Conservation (phyloP, 2,329 filamentous ascomycete species). For the Penicillium thymicola region DNA sequence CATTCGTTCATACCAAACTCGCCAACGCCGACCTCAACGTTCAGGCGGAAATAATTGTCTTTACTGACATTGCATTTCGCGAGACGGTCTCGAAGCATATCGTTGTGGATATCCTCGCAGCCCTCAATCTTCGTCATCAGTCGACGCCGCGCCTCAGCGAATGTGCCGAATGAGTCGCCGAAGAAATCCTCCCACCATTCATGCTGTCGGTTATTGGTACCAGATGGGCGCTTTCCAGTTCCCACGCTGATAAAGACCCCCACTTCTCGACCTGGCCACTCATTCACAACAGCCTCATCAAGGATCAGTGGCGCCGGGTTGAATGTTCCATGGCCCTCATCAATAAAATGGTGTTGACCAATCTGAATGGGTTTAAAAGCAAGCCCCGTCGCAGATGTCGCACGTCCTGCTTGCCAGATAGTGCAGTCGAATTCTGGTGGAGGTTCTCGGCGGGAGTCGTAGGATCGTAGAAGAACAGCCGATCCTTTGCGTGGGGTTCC, state of each 20-base stretch:
- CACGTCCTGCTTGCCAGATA: constrained; percentile 94
- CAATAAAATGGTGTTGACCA: constrained; percentile 88
- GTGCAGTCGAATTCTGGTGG: constrained; percentile 89
- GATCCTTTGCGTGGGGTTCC: constrained; percentile 67
- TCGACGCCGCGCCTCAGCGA: constrained; percentile 80
- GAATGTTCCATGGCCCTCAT: constrained; percentile 87
- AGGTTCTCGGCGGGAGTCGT: constrained; percentile 90
- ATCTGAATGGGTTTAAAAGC: constrained; percentile 96
- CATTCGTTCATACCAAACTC: constrained; percentile 99
- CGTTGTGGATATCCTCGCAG: constrained; percentile 84
- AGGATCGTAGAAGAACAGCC: constrained; percentile 79
- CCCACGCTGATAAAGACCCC: constrained; percentile 91
- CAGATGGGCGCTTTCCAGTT: constrained; percentile 79
- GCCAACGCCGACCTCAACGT: constrained; percentile 91
- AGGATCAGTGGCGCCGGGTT: constrained; percentile 83
- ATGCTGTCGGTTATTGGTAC: constrained; percentile 64
- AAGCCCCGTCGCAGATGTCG: constrained; percentile 85
- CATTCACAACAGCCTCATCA: constrained; percentile 86
- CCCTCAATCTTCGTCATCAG: constrained; percentile 92
- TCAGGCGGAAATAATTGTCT: constrained; percentile 94
- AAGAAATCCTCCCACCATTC: constrained; percentile 92
- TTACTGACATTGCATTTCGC: constrained; percentile 73
- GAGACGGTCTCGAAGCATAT: constrained; percentile 77
- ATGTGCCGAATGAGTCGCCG: constrained; percentile 69
- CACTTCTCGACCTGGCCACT: constrained; percentile 91